Conservation (phyloP, 2,329 filamentous ascomycete species). For the Rhytidhysteron rufulum region DNA sequence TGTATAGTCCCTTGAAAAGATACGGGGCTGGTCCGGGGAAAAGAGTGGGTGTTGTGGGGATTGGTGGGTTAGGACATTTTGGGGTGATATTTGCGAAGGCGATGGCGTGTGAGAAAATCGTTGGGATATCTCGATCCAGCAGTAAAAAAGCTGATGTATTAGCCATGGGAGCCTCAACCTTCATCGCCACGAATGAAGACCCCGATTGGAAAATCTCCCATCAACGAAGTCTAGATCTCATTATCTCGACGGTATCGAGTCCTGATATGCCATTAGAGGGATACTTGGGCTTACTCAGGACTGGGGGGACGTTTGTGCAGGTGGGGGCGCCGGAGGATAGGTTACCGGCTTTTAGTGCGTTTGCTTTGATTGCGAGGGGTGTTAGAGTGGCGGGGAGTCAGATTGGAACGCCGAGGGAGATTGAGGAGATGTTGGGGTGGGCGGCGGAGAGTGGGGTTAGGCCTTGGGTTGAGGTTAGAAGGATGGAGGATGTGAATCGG, state of each 20-base stretch:
- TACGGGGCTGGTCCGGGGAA: slow-evolving; percentile 68
- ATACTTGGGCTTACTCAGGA: slow-evolving; percentile 59
- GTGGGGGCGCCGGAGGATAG: slow-evolving; percentile 63
- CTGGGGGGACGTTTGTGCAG: slow-evolving; percentile 62
- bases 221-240: slow-evolving; percentile 52
- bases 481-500: slow-evolving; percentile 53
- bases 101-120: slow-evolving; percentile 61
- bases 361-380: slow-evolving; percentile 56
- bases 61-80: slow-evolving; percentile 72
- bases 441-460: slow-evolving; percentile 56
- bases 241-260: slow-evolving; percentile 56
- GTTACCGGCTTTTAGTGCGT: slow-evolving; percentile 53
- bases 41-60: slow-evolving; percentile 65
- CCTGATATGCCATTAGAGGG: slow-evolving; percentile 60
- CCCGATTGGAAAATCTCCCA: slow-evolving; percentile 59
- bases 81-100: slow-evolving; percentile 67
- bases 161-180: slow-evolving; percentile 55
- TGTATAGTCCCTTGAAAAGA: slow-evolving; percentile 64
- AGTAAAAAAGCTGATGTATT: slow-evolving; percentile 54
- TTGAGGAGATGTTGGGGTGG: slow-evolving; percentile 59
- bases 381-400: slow-evolving; percentile 42
- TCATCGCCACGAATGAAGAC: slow-evolving; percentile 54
- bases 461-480: slow-evolving; percentile 60
- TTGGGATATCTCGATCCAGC: slow-evolving; percentile 57
- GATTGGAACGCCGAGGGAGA: slow-evolving; percentile 55